Percentiles rank a stretch among this genome's conserved stretches.
Conservation (phyloP, 495 filamentous ascomycete genomes). For the Cairneyella variabilis region DNA sequence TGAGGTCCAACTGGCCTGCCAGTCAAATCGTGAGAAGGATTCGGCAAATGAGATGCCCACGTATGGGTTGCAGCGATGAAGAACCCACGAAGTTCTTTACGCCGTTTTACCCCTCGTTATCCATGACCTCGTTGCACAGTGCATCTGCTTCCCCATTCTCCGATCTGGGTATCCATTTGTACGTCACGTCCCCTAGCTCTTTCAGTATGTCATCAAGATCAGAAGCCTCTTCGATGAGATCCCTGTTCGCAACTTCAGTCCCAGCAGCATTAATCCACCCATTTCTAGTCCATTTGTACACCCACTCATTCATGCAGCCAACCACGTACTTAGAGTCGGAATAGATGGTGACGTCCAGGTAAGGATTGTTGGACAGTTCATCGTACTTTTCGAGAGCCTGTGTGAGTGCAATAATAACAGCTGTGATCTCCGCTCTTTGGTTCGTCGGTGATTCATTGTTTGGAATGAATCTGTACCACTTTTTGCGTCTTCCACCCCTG, state of each 20-base stretch:
- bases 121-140: constrained; percentile 20
- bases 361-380: constrained; percentile 8
- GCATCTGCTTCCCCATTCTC: constrained; percentile 25
- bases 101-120: constrained; percentile 3
- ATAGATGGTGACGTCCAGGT: constrained; percentile 23
- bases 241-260: constrained; percentile 28
- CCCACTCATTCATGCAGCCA: constrained; percentile 27
- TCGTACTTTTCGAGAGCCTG: constrained; percentile 29
- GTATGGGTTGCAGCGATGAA: no score
- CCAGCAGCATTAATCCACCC: constrained; percentile 29
- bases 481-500: neutral
- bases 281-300: constrained; percentile 28
- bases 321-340: constrained; percentile 33
- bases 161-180: constrained; percentile 23
- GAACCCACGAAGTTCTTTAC: no score
- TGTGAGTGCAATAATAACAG: constrained; percentile 36
- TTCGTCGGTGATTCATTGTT: constrained; percentile 29
- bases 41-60: no score
- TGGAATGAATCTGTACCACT: neutral
- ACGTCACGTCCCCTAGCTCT: constrained; percentile 28
- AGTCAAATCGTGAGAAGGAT: no score
- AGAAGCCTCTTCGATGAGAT: constrained; percentile 32
- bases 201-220: constrained; percentile 27
- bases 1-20: no score
- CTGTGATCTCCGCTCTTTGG: constrained; percentile 37